phyloP scores from a whole-genome alignment of 2,329 filamentous ascomycete species.

The Metarhizium humberi region DNA sequence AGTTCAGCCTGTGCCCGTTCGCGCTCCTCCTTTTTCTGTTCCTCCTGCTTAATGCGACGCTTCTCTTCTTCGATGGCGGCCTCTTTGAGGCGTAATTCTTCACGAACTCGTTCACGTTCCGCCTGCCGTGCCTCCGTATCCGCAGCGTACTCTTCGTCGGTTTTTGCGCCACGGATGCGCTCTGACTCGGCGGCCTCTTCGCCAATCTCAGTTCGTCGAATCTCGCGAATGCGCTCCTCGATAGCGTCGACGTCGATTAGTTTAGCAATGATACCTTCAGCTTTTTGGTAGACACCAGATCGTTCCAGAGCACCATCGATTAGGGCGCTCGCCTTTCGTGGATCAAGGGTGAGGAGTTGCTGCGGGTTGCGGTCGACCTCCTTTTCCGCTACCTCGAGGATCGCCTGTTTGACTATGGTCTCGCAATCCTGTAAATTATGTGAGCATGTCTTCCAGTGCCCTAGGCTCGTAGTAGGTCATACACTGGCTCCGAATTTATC shows the following conservation, averaged over 20 bases:
- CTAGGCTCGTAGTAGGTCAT: conserved; percentile 17
- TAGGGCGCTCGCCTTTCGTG: conserved; percentile 62
- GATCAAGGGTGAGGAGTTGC: conserved; percentile 63
- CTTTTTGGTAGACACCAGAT: conserved; percentile 64
- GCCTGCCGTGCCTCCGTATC: conserved; percentile 53
- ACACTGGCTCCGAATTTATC: conserved; percentile 65
- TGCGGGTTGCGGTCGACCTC: conserved; percentile 69
- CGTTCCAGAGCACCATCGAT: conserved; percentile 72
- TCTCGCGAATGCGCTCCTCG: conserved; percentile 58
- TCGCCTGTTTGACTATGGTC: conserved; percentile 52
- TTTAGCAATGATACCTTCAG: conserved; percentile 55
- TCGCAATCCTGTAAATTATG: conserved; percentile 53
- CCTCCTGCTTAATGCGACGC: conserved; percentile 46
- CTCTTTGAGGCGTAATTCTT: conserved; percentile 50
- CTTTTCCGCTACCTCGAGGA: conserved; percentile 60
- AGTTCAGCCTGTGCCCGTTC: conserved; percentile 40
- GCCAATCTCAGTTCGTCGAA: conserved; percentile 59
- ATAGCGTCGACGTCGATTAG: conserved; percentile 62
- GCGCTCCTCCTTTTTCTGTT: conserved; percentile 40
- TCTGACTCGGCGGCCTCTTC: conserved; percentile 59
- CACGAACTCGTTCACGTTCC: conserved; percentile 52
- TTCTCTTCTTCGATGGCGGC: conserved; percentile 54
- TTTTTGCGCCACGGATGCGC: conserved; percentile 55
- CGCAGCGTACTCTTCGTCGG: conserved; percentile 62
- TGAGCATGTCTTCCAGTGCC: neutral